Conservation (phyloP, 306 rosid species). For the Vigna angularis region DNA sequence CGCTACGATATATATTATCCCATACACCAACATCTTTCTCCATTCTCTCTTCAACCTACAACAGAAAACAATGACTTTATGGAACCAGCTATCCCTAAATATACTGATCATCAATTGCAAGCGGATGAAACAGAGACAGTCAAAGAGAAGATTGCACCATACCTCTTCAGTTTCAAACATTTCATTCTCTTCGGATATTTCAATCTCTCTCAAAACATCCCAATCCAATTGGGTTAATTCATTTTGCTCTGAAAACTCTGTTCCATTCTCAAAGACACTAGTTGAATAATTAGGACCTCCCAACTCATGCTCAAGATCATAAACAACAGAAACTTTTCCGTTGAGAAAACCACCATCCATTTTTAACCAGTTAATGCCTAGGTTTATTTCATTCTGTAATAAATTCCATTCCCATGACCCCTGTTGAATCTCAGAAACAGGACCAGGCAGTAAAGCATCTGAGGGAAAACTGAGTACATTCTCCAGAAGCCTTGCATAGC, state of each 20-base stretch:
- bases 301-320: slow-evolving; percentile 73
- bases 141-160: slow-evolving; percentile 41
- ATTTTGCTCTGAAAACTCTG: slow-evolving; percentile 55
- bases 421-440: slow-evolving; percentile 75
- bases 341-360: slow-evolving; percentile 45
- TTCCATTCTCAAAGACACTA: slow-evolving; percentile 55
- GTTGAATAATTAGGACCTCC: slow-evolving; percentile 52
- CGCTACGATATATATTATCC: slow-evolving; percentile 89
- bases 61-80: slow-evolving; percentile 40
- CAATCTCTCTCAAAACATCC: slow-evolving; percentile 74
- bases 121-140: slow-evolving; percentile 26
- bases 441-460: slow-evolving; percentile 71
- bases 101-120: slow-evolving; percentile 36
- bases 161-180: slow-evolving; percentile 92
- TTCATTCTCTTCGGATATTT: slow-evolving; percentile 81
- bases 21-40: slow-evolving; percentile 72
- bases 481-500: slow-evolving; percentile 91
- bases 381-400: slow-evolving; percentile 58
- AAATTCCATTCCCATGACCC: slow-evolving; percentile 87
- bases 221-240: slow-evolving; percentile 71
- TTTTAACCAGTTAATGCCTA: slow-evolving; percentile 39
- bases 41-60: slow-evolving; percentile 83
- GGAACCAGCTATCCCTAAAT: slow-evolving; percentile 41
- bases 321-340: slow-evolving; percentile 55
- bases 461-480: slow-evolving; percentile 87